Percentiles rank a stretch among this genome's conserved stretches.
Evolutionary conservation across 805 yeast genomes (phyloP).

Genomic region (Saccharomycopsis vini): DNA sequence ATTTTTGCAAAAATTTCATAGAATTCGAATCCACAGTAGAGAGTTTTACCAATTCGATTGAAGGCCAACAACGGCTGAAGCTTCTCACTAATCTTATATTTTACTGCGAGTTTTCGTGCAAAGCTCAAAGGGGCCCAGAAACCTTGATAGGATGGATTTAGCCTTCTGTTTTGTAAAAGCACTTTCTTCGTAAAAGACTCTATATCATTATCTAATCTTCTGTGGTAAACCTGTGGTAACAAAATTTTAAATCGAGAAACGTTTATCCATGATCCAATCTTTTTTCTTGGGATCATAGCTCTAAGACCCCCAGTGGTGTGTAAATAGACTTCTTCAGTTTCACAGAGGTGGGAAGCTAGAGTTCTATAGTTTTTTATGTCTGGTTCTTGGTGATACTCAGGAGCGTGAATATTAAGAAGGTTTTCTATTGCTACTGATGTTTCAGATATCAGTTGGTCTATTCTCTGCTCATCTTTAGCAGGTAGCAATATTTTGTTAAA

Average conservation of each 20-base stretch:
- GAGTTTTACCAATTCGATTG: slow-evolving; percentile 23
- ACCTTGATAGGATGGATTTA: slow-evolving; percentile 17
- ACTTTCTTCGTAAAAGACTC: background rate
- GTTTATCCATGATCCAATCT: slow-evolving; percentile 23
- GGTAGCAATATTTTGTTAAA: no score
- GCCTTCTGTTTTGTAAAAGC: background rate
- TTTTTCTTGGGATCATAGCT: slow-evolving; percentile 17
- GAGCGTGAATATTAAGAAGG: no score
- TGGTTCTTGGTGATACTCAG: no score
- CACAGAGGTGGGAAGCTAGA: slow-evolving; percentile 20
- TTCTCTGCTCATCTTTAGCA: no score
- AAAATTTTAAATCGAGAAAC: slow-evolving; percentile 17
- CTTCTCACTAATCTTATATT: slow-evolving; percentile 17
- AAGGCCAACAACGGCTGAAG: slow-evolving; percentile 22
- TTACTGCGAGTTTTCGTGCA: slow-evolving; percentile 22
- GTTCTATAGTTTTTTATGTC: background rate
- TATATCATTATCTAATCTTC: slow-evolving; percentile 5
- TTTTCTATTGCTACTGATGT: no score
- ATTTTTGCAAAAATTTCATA: slow-evolving; percentile 23
- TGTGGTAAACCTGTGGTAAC: slow-evolving; percentile 3
- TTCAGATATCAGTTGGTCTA: no score
- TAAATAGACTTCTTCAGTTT: slow-evolving; percentile 16
- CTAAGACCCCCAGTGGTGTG: slow-evolving; percentile 11
- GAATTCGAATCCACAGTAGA: slow-evolving; percentile 22
- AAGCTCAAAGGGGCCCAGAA: slow-evolving; percentile 21